Percentiles rank a stretch among this genome's conserved stretches.
Evolutionary conservation across 768 basidiomycete species (phyloP).

Genomic region (Kwoniella bestiolae): DNA sequence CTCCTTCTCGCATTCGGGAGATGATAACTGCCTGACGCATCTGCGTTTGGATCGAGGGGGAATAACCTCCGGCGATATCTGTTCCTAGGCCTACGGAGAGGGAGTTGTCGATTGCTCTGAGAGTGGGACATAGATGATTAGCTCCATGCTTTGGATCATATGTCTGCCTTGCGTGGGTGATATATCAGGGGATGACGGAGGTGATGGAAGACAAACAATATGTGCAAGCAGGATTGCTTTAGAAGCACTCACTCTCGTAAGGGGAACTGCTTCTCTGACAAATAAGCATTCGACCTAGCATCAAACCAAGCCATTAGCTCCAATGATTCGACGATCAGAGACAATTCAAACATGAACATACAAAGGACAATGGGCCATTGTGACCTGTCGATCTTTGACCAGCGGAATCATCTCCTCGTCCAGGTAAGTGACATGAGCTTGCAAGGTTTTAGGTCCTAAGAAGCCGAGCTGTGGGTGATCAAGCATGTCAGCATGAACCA

Average conservation of each 20-base stretch:
- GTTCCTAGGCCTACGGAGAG: conserved; percentile 80
- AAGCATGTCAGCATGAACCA: background rate
- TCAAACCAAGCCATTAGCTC: background rate
- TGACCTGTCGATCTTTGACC: conserved; percentile 63
- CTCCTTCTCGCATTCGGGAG: conserved; percentile 71
- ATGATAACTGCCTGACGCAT: conserved; percentile 80
- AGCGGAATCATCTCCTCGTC: conserved; percentile 62
- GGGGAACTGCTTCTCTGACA: conserved; percentile 62
- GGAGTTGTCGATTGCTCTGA: conserved; percentile 69
- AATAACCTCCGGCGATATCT: conserved; percentile 86
- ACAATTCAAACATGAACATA: conserved; percentile 7
- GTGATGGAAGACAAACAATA: background rate
- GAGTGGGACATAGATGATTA: conserved; percentile 55
- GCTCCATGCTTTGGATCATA: no score
- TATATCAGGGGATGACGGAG: background rate
- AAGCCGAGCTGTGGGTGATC: conserved; percentile 62
- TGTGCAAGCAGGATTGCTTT: no score
- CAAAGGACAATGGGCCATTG: conserved; percentile 84
- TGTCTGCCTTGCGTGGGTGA: no score
- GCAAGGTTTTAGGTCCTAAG: conserved; percentile 69
- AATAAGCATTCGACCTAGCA: conserved; percentile 74
- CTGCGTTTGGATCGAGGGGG: conserved; percentile 71
- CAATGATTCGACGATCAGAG: background rate
- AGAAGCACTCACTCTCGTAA: conserved; percentile 37
- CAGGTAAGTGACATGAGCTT: conserved; percentile 89